Conservation (phyloP, 2,329 filamentous ascomycete genomes). For the Penicillium sp. region DNA sequence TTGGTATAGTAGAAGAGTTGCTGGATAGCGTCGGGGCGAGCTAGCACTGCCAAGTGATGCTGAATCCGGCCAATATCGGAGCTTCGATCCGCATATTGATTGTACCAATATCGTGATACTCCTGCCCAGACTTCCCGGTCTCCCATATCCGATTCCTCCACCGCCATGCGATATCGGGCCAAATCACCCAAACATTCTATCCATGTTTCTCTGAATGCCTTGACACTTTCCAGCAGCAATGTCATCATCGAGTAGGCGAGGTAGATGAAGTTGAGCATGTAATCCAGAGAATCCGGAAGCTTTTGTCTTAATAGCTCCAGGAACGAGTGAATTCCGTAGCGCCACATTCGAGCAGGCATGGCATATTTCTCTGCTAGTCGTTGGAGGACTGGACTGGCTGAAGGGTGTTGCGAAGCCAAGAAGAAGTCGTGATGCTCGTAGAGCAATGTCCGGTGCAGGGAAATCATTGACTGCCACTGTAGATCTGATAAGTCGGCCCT, state of each 20-base stretch:
- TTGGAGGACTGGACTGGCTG: conserved; percentile 65
- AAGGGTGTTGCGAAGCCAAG: conserved; percentile 80
- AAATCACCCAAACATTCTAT: conserved; percentile 89
- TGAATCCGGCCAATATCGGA: conserved; percentile 76
- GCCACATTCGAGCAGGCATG: conserved; percentile 94
- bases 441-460: conserved; percentile 73
- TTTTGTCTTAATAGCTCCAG: conserved; percentile 72
- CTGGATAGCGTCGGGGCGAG: conserved; percentile 56
- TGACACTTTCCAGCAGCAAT: conserved; percentile 78
- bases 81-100: conserved; percentile 71
- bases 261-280: conserved; percentile 90
- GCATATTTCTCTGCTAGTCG: conserved; percentile 74
- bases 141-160: conserved; percentile 74
- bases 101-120: conserved; percentile 81
- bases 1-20: conserved; percentile 61
- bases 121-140: conserved; percentile 79
- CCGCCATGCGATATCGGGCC: conserved; percentile 82
- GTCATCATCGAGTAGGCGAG: conserved; percentile 88
- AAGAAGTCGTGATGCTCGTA: conserved; percentile 87
- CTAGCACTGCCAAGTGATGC: conserved; percentile 74
- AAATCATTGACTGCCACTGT: conserved; percentile 79
- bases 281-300: conserved; percentile 73
- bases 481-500: conserved; percentile 51
- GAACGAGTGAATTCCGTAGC: conserved; percentile 83
- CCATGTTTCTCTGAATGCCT: conserved; percentile 82